Evolutionary conservation across 2,329 filamentous ascomycete species (phyloP).

Genomic region (Verticillium albo-atrum): DNA sequence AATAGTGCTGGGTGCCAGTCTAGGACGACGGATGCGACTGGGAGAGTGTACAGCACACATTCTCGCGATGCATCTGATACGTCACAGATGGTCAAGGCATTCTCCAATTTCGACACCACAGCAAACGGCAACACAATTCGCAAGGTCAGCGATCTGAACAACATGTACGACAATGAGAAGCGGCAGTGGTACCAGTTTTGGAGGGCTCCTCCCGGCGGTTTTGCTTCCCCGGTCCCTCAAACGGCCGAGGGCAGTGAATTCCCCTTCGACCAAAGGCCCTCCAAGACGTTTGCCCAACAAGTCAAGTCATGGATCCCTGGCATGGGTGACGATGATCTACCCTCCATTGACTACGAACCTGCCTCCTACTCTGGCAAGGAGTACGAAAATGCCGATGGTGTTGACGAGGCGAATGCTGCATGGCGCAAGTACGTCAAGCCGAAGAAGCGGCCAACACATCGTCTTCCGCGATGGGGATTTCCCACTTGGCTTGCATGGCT

Average conservation of each 20-base stretch:
- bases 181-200: constrained; percentile 59
- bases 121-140: constrained; percentile 47
- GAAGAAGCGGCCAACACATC: constrained; percentile 81
- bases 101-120: constrained; percentile 23
- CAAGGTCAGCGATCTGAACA: constrained; percentile 41
- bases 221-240: constrained; percentile 57
- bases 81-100: not conserved
- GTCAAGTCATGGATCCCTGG: constrained; percentile 48
- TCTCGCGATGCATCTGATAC: constrained; percentile 31
- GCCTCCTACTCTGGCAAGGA: constrained; percentile 57
- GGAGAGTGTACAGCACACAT: constrained; percentile 24
- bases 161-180: constrained; percentile 41
- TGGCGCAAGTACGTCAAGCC: constrained; percentile 82
- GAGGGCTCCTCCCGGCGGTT: constrained; percentile 58
- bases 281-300: constrained; percentile 46
- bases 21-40: constrained; percentile 20
- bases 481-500: constrained; percentile 65
- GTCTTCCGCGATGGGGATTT: constrained; percentile 57
- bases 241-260: constrained; percentile 41
- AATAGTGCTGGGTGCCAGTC: constrained; percentile 5
- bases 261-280: constrained; percentile 30
- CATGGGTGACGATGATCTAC: constrained; percentile 30
- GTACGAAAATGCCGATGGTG: constrained; percentile 49
- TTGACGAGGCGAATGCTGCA: constrained; percentile 49
- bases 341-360: constrained; percentile 50